Conservation (phyloP, 495 filamentous ascomycete genomes). For the Lophiotrema nucula region DNA sequence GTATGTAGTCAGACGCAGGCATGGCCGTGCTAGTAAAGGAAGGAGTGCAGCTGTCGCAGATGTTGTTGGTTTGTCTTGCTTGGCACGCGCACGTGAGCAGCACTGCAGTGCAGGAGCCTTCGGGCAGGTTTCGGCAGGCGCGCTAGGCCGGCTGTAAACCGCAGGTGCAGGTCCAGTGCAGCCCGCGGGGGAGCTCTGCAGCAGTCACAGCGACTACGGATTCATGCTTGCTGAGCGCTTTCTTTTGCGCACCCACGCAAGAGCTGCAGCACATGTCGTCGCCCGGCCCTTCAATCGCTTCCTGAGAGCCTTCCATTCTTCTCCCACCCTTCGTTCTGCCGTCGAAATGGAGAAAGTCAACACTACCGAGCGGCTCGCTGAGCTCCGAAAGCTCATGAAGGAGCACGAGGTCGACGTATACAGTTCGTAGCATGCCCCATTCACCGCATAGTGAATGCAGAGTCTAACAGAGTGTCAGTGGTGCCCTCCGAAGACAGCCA, state of each 20-base stretch:
- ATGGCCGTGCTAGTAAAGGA: conserved; percentile 2
- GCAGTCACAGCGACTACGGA: neutral
- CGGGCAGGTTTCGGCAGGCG: too few relatives aligned
- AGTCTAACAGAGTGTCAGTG: conserved; percentile 54
- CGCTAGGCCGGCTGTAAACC: too few relatives aligned
- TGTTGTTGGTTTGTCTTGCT: neutral
- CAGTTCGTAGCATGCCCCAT: conserved; percentile 57
- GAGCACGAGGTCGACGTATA: conserved; percentile 87
- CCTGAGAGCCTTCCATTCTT: conserved; percentile 25
- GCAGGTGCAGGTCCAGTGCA: too few relatives aligned
- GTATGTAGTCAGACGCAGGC: neutral
- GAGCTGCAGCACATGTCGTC: conserved; percentile 23
- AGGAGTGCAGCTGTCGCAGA: neutral
- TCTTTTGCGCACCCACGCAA: conserved; percentile 18
- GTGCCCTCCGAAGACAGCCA: conserved; percentile 97
- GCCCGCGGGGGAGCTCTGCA: neutral
- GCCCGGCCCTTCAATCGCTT: neutral
- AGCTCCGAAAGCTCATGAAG: conserved; percentile 84
- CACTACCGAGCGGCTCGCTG: conserved; percentile 72
- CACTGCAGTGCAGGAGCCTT: too few relatives aligned
- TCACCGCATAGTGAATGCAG: neutral
- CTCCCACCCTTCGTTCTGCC: conserved; percentile 37
- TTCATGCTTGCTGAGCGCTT: conserved; percentile 10
- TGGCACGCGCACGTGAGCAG: neutral
- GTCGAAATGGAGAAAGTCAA: conserved; percentile 78